phyloP scores from a whole-genome alignment of 164 flowering plant species.

The Dillenia turbinata region DNA sequence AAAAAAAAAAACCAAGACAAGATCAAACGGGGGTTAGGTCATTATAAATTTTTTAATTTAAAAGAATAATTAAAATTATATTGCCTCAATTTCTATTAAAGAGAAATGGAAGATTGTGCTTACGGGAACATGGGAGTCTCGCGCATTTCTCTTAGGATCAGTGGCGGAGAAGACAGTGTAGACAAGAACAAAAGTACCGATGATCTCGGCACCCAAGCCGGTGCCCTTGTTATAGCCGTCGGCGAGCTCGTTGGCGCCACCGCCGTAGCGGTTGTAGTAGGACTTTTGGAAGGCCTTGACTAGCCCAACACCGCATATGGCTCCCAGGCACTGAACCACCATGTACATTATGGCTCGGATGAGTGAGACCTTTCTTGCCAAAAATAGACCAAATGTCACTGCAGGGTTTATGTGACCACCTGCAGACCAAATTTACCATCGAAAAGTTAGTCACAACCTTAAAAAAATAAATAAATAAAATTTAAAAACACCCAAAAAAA shows the following conservation, averaged over 20 bases:
- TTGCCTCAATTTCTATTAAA: neutral
- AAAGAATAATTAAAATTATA: no score
- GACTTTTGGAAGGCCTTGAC: slow-evolving; percentile 35
- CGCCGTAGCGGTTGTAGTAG: slow-evolving; percentile 24
- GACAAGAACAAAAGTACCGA: slow-evolving; percentile 36
- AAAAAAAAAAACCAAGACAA: neutral
- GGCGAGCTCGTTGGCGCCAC: slow-evolving; percentile 33
- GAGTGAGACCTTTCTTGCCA: slow-evolving; percentile 39
- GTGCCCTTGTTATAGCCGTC: slow-evolving; percentile 26
- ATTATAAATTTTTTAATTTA: neutral
- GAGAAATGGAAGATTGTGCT: slow-evolving; percentile 4
- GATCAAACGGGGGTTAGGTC: neutral
- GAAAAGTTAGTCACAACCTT: no score
- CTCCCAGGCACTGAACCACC: slow-evolving; percentile 41
- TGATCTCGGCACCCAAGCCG: slow-evolving; percentile 33
- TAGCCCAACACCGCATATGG: slow-evolving; percentile 36
- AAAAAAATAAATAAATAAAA: no score
- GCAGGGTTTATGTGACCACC: slow-evolving; percentile 31
- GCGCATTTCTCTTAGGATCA: slow-evolving; percentile 40
- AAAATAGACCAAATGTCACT: slow-evolving; percentile 37
- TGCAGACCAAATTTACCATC: neutral
- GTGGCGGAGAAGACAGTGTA: slow-evolving; percentile 45
- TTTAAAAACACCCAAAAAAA: no score
- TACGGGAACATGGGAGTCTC: slow-evolving; percentile 45
- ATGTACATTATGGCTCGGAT: slow-evolving; percentile 41